Base-by-base conservation (phyloP, 106 monocot species). In the Acorus gramineus region DNA sequence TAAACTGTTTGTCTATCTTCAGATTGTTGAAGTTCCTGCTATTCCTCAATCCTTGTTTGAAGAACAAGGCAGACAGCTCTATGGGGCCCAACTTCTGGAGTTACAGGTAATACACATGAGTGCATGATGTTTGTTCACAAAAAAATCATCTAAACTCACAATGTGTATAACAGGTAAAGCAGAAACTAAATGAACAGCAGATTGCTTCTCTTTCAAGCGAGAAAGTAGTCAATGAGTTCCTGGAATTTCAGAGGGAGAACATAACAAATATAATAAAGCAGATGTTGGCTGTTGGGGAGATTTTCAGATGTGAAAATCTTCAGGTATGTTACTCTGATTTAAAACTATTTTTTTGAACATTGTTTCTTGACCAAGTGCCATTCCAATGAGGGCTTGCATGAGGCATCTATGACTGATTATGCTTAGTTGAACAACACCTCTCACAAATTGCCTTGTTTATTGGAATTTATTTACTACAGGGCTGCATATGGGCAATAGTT, bases 51-150 rank as follows among this genome's bases (percentile, higher is more conserved):
- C 96, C 53, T 61, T 96, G 67, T 85, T 91, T 68, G 91, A 96
- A 81, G 96, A 96, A 70, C 96, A 96, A 88, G 96, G 96, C 44
- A 82, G 87, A 57, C 83, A 98, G 66, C 70, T 98, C 59, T 98
- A 91, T 75, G 96, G 82, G 51, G 91, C 87, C 48, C 80, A 88
- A 61, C 87, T 98, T 50, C 57, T 98, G 47, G 74, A 98, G 59
- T 55, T 98, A 56, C 96, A 98, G 87, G 96, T 91, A 67, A 68
- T 65, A 50, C 13, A 60, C 10, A 6, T 11, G 1, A 55, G 48
- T 14, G 49, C 67, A 49, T 52, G 57, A 46, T 8, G 2, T 5
- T 65, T 62, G 47, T n/a, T 28, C 28, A 28, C 28, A 28, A 28
- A 28, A 28, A 28, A 28, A 28, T 28, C 28, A 28, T 28, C 28